Conservation (phyloP, 2,329 filamentous ascomycete genomes). For the Bimuria novae-zelandiae region DNA sequence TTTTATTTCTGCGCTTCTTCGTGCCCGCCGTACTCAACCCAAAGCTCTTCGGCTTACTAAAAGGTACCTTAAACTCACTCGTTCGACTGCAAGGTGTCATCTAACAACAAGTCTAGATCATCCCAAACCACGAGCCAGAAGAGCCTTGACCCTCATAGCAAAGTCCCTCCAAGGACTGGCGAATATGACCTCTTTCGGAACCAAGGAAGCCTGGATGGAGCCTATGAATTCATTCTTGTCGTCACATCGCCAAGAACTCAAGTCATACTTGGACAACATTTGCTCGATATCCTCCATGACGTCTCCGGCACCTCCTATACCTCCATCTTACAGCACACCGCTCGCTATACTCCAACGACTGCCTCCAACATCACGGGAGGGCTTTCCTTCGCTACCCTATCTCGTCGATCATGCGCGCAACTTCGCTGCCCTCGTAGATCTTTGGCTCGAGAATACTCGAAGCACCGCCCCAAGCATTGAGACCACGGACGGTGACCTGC, state of each 20-base stretch:
- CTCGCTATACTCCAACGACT: constrained; percentile 85
- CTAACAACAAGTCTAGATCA: constrained; percentile 64
- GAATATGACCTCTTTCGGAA: constrained; percentile 88
- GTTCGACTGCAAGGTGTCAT: background rate
- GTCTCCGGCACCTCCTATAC: constrained; percentile 63
- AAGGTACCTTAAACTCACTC: constrained; percentile 53
- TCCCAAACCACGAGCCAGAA: constrained; percentile 78
- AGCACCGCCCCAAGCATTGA: constrained; percentile 45
- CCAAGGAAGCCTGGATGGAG: constrained; percentile 98
- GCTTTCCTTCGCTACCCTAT: constrained; percentile 90
- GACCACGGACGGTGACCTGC: constrained; percentile 51
- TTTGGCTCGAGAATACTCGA: constrained; percentile 69
- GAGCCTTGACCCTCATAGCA: constrained; percentile 87
- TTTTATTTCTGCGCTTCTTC: constrained; percentile 92
- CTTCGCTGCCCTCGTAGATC: constrained; percentile 79
- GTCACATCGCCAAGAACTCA: constrained; percentile 77
- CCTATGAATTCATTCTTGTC: constrained; percentile 91
- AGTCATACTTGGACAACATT: constrained; percentile 82
- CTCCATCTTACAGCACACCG: constrained; percentile 89
- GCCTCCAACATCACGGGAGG: constrained; percentile 80
- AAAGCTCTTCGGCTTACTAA: constrained; percentile 85
- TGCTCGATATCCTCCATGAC: constrained; percentile 78
- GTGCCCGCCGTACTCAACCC: constrained; percentile 96
- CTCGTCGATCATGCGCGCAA: constrained; percentile 87
- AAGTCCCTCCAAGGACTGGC: constrained; percentile 90